Evolutionary conservation across 805 yeast species (phyloP).

Genomic region (Teunomyces atbi): DNA sequence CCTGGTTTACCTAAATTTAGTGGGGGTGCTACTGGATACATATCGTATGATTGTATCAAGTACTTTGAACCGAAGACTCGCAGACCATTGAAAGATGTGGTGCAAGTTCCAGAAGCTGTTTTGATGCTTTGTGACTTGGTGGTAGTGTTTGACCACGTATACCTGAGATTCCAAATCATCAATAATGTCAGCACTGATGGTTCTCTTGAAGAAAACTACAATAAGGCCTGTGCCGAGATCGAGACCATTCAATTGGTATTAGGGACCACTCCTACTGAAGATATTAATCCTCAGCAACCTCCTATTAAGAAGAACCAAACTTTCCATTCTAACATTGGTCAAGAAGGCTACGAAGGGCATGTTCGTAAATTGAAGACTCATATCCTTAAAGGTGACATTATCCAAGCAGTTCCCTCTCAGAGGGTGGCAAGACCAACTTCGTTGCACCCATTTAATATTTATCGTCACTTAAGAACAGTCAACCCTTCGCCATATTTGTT

Average conservation of each 20-base stretch:
- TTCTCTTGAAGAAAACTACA: conserved; percentile 40
- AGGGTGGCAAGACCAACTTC: conserved; percentile 94
- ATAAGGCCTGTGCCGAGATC: conserved; percentile 57
- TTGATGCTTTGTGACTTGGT: conserved; percentile 89
- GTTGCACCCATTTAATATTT: conserved; percentile 93
- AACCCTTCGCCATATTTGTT: conserved; percentile 98
- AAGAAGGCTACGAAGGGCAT: conserved; percentile 86
- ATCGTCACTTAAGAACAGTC: conserved; percentile 90
- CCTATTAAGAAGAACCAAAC: conserved; percentile 65
- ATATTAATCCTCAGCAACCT: conserved; percentile 68
- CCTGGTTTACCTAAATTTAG: conserved; percentile 82
- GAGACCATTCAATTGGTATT: conserved; percentile 51
- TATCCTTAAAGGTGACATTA: conserved; percentile 86
- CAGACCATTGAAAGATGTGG: conserved; percentile 69
- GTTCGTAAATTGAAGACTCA: conserved; percentile 75
- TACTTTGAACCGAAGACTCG: conserved; percentile 93
- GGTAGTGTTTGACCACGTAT: conserved; percentile 91
- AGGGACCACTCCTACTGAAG: conserved; percentile 38
- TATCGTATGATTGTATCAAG: conserved; percentile 94
- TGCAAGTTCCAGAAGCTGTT: conserved; percentile 86
- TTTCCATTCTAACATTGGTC: conserved; percentile 87
- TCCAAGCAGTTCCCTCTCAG: conserved; percentile 98
- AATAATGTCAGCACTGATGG: conserved; percentile 58
- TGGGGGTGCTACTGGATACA: conserved; percentile 97
- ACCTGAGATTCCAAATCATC: conserved; percentile 87